Evolutionary conservation across 2,329 filamentous ascomycete species (phyloP), one percentile per base, ranked within the genome.

Genomic region (Cadophora luteo-olivacea): DNA sequence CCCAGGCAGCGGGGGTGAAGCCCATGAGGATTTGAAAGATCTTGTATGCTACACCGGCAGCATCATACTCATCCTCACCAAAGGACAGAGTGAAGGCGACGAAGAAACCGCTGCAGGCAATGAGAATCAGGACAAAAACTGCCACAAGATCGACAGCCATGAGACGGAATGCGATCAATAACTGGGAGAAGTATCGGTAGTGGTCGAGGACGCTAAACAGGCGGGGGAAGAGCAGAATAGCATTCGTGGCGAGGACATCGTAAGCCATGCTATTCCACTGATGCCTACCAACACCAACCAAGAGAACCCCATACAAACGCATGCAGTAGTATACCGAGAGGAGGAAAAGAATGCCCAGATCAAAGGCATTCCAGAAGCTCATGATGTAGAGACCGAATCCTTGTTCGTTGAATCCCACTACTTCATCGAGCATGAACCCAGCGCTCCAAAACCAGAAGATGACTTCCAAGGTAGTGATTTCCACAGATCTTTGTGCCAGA

Each of bases 391-490:
- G 87, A 48, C 94, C 94, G 78, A 97, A 97, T 2, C 95, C 95
- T 80, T 97, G 94, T 79, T 98, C 95, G 73, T 94, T 97, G 84
- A 97, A 97, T 12, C 94, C 94, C 22, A 97, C 94, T 25, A 98
- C 87, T 80, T 97, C 95, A 76, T 97, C 95, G 38, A 97, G 87
- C 93, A 97, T 97, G 80, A 97, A 97, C 0, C 95, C 95, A 32
- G 93, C 93, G 77, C 93, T 97, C 94, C 95, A 98, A 79, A 97
- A 93, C 95, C 95, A 98, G 80, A 98, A 97, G 14, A 97, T 79
- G 19, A 97, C 83, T 79, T 98, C 95, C 11, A 97, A 82, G 0
- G 87, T 87, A 0, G 93, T 97, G 75, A 98, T 97, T 64, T 90
- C 86, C 65, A 90, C 86, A 2, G 93, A 95, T 68, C 92, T 87